Base-by-base conservation (phyloP, 2,329 filamentous ascomycete genomes). In the Davidsoniella virescens region DNA sequence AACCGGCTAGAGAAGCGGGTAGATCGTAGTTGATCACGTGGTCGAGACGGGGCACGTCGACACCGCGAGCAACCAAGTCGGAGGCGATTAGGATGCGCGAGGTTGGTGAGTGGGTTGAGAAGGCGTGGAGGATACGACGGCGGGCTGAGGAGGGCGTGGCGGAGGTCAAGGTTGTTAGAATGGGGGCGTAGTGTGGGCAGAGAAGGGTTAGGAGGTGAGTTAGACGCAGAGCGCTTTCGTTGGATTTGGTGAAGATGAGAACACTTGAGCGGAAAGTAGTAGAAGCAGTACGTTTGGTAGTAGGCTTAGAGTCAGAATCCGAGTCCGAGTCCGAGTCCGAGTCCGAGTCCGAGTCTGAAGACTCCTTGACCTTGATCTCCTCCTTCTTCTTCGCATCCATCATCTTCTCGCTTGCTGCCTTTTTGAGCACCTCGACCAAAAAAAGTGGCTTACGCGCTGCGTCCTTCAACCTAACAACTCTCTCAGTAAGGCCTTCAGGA, bases 1-100 rank as follows among this genome's bases (percentile, higher is more conserved):
- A 96, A 20, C 80, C 82, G 5, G 82, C 83, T 33, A 87, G 69
- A 59, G 82, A 88, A 4, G 78, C 74, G 0, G 90, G 90, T 47
- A 95, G 73, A 62, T 95, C 90, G 68, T 96, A 96, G 67, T 94
- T 95, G 64, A 96, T 70, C 44, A 96, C 87, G 60, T 94, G 84
- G 36, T 80, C 79, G 44, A 96, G 74, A 44, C 76, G 73, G 1
- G 78, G 76, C 10, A 94, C 72, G 63, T 96, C 90, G 23, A 96
- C 78, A 59, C 90, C 92, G 55, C 90, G 84, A 2, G 87, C 86
- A 1, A 92, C 86, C n/a, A 93, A 82, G 62, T 96, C 90, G 0
- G 92, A 94, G 1, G 88, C 87, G 43, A 96, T 81, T 41, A 96
- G 76, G 44, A 94, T 78, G 5, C 80, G 79, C 23, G 84, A 64